Evolutionary conservation across 257 asterid species (phyloP).

Genomic region (Cynanchum wilfordii): DNA sequence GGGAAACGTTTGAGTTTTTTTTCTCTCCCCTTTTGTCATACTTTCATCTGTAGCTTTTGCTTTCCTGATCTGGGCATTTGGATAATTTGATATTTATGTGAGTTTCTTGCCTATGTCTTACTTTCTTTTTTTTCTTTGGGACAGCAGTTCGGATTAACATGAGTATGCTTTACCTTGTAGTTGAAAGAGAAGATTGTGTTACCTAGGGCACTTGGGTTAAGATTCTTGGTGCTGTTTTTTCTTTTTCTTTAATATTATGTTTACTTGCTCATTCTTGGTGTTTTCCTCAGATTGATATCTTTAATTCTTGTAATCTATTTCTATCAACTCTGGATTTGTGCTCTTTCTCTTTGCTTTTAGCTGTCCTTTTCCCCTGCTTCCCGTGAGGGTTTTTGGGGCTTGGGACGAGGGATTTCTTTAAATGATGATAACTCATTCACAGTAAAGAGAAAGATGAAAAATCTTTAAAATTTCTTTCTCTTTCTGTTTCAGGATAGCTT

Average conservation of each 20-base stretch:
- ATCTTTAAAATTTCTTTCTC: constrained; percentile 16
- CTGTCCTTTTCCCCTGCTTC: not conserved
- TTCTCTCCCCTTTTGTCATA: not conserved
- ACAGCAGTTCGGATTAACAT: not conserved
- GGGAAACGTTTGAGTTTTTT: constrained; percentile 1
- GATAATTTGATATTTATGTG: constrained; percentile 6
- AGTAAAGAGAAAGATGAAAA: constrained; percentile 1
- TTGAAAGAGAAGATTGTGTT: not conserved
- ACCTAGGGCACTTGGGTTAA: not conserved
- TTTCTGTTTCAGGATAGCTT: constrained; percentile 61
- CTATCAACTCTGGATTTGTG: not conserved
- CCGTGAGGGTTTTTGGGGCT: not conserved
- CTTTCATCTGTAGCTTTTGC: constrained; percentile 4
- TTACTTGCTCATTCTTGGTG: not conserved
- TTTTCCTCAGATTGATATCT: not conserved
- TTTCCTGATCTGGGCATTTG: constrained; percentile 33
- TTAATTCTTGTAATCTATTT: not conserved
- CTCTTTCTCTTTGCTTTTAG: not conserved
- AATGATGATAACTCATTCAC: not conserved
- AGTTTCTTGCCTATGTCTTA: constrained; percentile 1
- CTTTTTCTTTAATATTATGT: not conserved
- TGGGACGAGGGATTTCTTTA: not conserved
- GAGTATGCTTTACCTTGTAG: not conserved
- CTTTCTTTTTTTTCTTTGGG: not conserved
- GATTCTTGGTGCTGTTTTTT: not conserved